phyloP scores from a whole-genome alignment of 2,329 filamentous ascomycete species.

The Aspergillus sp. region DNA sequence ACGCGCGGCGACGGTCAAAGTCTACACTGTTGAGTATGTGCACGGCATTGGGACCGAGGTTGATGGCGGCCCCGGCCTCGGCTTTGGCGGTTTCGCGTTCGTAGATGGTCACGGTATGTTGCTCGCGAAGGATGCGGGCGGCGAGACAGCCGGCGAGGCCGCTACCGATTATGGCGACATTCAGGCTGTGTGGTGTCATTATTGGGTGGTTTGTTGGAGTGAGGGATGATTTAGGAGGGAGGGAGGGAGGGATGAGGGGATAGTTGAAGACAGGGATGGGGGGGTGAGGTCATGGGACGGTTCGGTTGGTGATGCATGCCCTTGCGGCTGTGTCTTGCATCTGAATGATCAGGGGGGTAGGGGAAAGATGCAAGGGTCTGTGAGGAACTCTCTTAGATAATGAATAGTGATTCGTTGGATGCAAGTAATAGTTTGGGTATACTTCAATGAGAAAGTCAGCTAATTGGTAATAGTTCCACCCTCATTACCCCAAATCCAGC shows the following conservation, averaged over 20 bases:
- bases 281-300: too few species aligned
- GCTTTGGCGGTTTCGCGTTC: background rate
- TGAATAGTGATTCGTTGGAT: too few species aligned
- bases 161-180: slow-evolving; percentile 16
- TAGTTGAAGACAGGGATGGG: background rate
- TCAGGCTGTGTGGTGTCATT: background rate
- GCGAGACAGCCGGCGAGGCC: slow-evolving; percentile 15
- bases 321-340: too few species aligned
- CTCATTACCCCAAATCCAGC: background rate
- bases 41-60: slow-evolving; percentile 10
- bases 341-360: too few species aligned
- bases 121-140: slow-evolving; percentile 14
- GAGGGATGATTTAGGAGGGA: background rate
- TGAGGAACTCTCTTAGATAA: too few species aligned
- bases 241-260: background rate
- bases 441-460: too few species aligned
- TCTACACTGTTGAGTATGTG: slow-evolving; percentile 9
- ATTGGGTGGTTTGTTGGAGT: background rate
- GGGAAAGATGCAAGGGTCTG: too few species aligned
- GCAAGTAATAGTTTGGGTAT: too few species aligned
- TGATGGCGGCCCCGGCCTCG: slow-evolving; percentile 13
- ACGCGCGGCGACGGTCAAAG: slow-evolving; percentile 3
- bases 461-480: too few species aligned
- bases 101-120: slow-evolving; percentile 15
- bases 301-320: too few species aligned